Conservation (phyloP, 2,329 filamentous ascomycete species). For the Aspergillus sp. region DNA sequence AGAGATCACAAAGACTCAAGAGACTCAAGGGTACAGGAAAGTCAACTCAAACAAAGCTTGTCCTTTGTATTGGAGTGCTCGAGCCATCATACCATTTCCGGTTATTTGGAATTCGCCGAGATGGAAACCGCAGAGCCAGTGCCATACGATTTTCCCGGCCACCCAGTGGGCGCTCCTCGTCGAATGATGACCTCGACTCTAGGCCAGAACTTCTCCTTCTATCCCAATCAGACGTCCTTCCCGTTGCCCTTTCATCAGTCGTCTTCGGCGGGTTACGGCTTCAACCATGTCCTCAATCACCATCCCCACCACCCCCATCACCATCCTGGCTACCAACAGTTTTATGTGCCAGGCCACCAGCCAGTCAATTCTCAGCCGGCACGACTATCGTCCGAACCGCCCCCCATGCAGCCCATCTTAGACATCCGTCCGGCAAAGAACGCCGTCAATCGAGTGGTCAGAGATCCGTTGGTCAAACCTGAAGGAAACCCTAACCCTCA, state of each 20-base stretch:
- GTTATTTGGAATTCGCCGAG: slow-evolving; percentile 3
- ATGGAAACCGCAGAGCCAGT: slow-evolving; percentile 45
- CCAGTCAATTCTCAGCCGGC: slow-evolving; percentile 25
- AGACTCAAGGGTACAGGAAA: background rate
- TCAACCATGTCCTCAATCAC: slow-evolving; percentile 33
- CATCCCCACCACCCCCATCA: slow-evolving; percentile 23
- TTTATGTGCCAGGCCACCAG: slow-evolving; percentile 33
- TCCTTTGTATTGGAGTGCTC: background rate
- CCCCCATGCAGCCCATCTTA: slow-evolving; percentile 35
- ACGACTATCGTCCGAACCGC: slow-evolving; percentile 31
- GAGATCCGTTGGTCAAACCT: slow-evolving; percentile 16
- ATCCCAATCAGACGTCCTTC: slow-evolving; percentile 37
- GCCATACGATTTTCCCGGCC: slow-evolving; percentile 40
- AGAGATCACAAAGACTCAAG: background rate
- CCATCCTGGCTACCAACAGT: slow-evolving; percentile 34
- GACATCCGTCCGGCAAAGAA: slow-evolving; percentile 41
- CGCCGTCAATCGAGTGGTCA: slow-evolving; percentile 30
- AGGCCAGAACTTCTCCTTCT: slow-evolving; percentile 36
- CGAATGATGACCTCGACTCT: slow-evolving; percentile 39
- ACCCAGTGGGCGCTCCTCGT: slow-evolving; percentile 38
- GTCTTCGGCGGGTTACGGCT: slow-evolving; percentile 30
- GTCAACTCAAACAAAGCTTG: no score
- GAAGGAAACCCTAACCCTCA: slow-evolving; percentile 7
- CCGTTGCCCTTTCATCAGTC: slow-evolving; percentile 37
- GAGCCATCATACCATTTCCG: background rate